These are phyloP conservation scores for Hortaea sp. DNA, from an alignment of 2,329 filamentous ascomycete genomes.

Conservation along the genomic window DNA sequence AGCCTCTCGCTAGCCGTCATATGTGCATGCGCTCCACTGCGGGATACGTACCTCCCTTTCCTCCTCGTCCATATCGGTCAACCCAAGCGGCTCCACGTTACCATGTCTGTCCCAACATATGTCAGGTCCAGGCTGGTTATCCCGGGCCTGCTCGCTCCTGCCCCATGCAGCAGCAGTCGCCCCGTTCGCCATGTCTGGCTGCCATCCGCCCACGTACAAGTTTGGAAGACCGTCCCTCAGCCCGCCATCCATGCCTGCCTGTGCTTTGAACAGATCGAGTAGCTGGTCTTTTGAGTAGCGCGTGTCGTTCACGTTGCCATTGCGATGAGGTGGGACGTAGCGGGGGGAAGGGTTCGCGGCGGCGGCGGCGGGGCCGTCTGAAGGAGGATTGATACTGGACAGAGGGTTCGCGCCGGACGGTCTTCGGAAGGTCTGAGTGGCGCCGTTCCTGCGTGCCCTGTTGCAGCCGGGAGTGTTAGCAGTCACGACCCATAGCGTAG, in stretches of 20 bases:
- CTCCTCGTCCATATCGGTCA: constrained; percentile 61
- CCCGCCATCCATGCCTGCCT: constrained; percentile 47
- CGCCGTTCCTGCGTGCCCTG: constrained; percentile 47
- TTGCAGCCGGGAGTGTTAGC: neutral
- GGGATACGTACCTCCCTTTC: constrained; percentile 50
- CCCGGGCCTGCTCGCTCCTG: constrained; percentile 61
- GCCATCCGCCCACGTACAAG: constrained; percentile 69
- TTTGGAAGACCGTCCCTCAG: constrained; percentile 54
- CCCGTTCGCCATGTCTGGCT: constrained; percentile 62
- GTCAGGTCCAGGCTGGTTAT: constrained; percentile 69
- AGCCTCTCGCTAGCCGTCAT: neutral
- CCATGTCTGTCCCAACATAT: constrained; percentile 80
- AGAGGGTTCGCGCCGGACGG: constrained; percentile 29
- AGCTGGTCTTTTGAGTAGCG: constrained; percentile 74
- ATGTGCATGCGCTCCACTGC: neutral
- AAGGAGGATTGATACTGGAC: constrained; percentile 34
- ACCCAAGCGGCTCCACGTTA: constrained; percentile 57
- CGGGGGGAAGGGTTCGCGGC: constrained; percentile 23
- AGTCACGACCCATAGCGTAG: neutral
- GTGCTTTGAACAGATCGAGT: constrained; percentile 58
- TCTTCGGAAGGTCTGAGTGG: constrained; percentile 54
- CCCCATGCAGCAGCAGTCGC: constrained; percentile 55
- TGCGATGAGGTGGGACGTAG: constrained; percentile 56
- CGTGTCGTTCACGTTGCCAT: constrained; percentile 46
- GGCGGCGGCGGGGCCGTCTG: constrained; percentile 14